Evolutionary conservation across 768 basidiomycete genomes (phyloP).

Genomic region (Hygrocybe punicea): DNA sequence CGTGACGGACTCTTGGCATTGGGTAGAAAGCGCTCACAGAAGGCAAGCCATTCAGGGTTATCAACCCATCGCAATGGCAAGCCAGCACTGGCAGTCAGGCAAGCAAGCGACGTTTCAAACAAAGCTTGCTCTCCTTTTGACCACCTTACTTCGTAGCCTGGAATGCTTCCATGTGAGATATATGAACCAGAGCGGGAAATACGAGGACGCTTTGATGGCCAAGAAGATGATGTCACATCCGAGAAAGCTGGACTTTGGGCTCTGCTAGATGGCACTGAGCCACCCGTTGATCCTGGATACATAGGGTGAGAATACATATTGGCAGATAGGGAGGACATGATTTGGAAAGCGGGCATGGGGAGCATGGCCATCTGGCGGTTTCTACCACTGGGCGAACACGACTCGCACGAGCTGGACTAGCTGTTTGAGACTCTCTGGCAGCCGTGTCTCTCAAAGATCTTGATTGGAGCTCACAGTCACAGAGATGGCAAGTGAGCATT

Average conservation of each 20-base stretch:
- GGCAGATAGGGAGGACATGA: no score
- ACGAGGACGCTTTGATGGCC: background rate
- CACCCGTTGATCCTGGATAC: no score
- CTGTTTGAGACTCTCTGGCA: background rate
- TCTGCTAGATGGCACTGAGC: no score
- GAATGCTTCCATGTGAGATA: background rate
- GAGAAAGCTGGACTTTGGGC: no score
- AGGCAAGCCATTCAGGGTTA: constrained; percentile 16
- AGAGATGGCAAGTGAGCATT: background rate
- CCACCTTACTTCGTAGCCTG: background rate
- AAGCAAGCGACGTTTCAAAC: constrained; percentile 4
- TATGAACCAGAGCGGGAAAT: background rate
- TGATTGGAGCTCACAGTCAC: background rate
- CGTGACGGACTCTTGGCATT: background rate
- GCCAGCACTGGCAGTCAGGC: constrained; percentile 16
- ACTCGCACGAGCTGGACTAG: background rate
- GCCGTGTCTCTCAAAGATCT: background rate
- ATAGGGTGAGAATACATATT: no score
- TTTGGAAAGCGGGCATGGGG: no score
- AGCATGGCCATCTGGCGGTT: background rate
- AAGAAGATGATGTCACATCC: background rate
- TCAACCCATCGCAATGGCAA: constrained; percentile 22
- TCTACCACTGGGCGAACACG: background rate
- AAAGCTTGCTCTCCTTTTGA: background rate
- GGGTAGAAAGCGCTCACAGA: constrained; percentile 16